Evolutionary conservation across 2,329 filamentous ascomycete species (phyloP).

Genomic region (Colletotrichum sansevieriae): DNA sequence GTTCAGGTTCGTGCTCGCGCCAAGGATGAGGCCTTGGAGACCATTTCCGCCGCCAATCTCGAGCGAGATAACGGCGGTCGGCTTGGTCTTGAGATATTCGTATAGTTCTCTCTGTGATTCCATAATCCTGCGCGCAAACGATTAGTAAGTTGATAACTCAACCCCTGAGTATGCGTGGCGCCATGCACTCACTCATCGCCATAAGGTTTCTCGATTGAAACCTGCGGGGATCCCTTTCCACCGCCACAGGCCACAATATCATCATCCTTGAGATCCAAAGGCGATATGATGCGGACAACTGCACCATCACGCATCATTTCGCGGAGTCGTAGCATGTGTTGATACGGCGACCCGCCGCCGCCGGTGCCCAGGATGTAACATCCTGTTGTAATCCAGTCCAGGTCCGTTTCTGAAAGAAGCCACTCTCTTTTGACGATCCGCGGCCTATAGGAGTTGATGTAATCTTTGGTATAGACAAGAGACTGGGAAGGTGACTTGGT

Average conservation of each 20-base stretch:
- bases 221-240: not conserved
- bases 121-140: not conserved
- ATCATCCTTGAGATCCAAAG: not conserved
- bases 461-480: not conserved
- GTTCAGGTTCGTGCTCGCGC: constrained; percentile 65
- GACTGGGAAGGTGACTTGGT: fast-evolving
- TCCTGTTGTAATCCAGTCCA: constrained; percentile 53
- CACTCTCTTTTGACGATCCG: not conserved
- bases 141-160: not conserved
- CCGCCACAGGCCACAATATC: not conserved
- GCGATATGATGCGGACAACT: constrained; percentile 53
- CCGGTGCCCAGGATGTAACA: constrained; percentile 54
- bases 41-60: constrained; percentile 77
- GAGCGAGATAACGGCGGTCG: constrained; percentile 48
- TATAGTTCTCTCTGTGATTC: constrained; percentile 53
- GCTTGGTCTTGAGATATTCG: constrained; percentile 57
- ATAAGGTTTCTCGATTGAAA: not conserved
- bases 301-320: constrained; percentile 65
- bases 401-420: not conserved
- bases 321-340: constrained; percentile 61
- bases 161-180: not conserved
- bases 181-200: not conserved
- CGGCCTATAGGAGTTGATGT: not conserved
- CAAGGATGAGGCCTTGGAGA: constrained; percentile 68
- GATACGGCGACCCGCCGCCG: constrained; percentile 53